These are phyloP conservation scores for slime mould (Dictyostelium discoideum) DNA, from an alignment of 78 protist genomes.

Conservation along the genomic window dicty_2.7 NC_007088.5:6556501-6557000, in stretches of 20 bases:
- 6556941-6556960: neutral
- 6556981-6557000: conserved; percentile 8
- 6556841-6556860: conserved; percentile 17
- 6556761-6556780: conserved; percentile 40
- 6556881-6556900: neutral
- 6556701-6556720: neutral
- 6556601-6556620: neutral
- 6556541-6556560: conserved; percentile 22
- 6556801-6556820: conserved; percentile 17
- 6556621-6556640: conserved; percentile 48
- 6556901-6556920: neutral
- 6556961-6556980: neutral
- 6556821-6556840: conserved; percentile 31
- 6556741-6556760: neutral
- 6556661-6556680: neutral
- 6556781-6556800: conserved; percentile 19
- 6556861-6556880: neutral
- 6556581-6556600: neutral
- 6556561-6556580: neutral
- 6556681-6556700: neutral
- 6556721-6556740: neutral
- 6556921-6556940: neutral
- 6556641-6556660: conserved; percentile 55
- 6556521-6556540: conserved; percentile 25
- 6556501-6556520: neutral